Percentiles rank a stretch among this genome's conserved stretches.
Conservation (phyloP, 768 basidiomycete genomes). For the Panus rudis region DNA sequence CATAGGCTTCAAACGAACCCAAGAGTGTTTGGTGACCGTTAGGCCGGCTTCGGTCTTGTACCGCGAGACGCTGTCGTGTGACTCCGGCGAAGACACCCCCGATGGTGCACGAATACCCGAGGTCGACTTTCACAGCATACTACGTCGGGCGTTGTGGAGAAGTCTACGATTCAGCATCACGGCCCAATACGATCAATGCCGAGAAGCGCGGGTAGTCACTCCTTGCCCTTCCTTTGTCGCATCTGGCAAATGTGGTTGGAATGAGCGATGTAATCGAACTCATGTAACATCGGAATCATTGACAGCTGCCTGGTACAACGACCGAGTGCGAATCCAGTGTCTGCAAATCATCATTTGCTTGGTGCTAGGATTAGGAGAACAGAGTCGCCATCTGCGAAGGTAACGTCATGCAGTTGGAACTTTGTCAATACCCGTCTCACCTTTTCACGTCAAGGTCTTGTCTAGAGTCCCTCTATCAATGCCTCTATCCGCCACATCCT, state of each 20-base stretch:
- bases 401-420: not conserved
- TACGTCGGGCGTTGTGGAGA: slow-evolving; percentile 7
- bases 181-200: too few species aligned
- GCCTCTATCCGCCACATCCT: slow-evolving; percentile 40
- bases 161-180: not conserved
- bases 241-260: too few species aligned
- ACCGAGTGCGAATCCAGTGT: too few species aligned
- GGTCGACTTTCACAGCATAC: slow-evolving; percentile 12
- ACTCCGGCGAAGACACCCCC: not conserved
- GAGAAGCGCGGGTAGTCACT: too few species aligned
- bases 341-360: not conserved
- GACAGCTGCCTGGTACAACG: too few species aligned
- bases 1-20: slow-evolving; percentile 26
- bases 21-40: not conserved
- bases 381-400: not conserved
- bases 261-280: too few species aligned
- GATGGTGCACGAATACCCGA: not conserved
- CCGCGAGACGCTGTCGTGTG: not conserved
- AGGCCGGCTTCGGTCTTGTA: not conserved
- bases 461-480: slow-evolving; percentile 41
- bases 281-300: slow-evolving; percentile 2
- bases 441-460: slow-evolving; percentile 34
- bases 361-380: not conserved
- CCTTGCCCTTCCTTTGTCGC: too few species aligned
- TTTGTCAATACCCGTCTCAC: not conserved